Evolutionary conservation across 2,329 filamentous ascomycete genomes (phyloP).

Genomic region (Sporothrix euskadiensis): DNA sequence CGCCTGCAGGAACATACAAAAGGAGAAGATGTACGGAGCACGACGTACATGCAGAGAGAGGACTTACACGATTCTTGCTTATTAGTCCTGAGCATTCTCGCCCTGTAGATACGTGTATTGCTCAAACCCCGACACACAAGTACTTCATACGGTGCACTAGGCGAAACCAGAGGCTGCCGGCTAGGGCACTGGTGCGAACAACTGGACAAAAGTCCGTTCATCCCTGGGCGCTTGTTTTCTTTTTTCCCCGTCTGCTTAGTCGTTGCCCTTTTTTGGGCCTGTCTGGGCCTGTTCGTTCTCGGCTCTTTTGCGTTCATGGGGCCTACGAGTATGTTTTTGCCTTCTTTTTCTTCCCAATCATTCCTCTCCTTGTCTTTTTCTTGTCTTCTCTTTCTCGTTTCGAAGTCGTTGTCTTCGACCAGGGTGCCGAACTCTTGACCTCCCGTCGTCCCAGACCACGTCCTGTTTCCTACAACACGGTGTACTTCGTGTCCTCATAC

Average conservation of each 20-base stretch:
- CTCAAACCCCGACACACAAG: not conserved
- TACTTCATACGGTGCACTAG: not conserved
- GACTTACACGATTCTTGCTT: not conserved
- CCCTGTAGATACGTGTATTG: not conserved
- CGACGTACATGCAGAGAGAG: constrained; percentile 4
- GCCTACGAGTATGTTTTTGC: not conserved
- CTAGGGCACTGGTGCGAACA: not conserved
- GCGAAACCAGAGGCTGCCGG: not conserved
- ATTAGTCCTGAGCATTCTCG: not conserved
- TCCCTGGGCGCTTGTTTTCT: constrained; percentile 11
- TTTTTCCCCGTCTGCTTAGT: not conserved
- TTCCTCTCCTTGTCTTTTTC: not conserved
- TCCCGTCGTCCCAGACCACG: not conserved
- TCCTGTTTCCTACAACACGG: not conserved
- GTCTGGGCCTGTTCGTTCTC: not conserved
- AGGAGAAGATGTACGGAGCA: not conserved
- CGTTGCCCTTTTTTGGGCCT: not conserved
- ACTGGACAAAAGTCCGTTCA: not conserved
- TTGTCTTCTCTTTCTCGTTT: not conserved
- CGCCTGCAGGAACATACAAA: not conserved
- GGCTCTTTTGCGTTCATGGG: not conserved
- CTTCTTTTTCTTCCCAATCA: not conserved
- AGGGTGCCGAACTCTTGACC: not conserved
- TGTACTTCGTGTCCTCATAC: not conserved
- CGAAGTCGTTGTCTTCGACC: not conserved